phyloP scores from a whole-genome alignment of 108 stramenopile genomes.

The Nitzschia putrida region DNA sequence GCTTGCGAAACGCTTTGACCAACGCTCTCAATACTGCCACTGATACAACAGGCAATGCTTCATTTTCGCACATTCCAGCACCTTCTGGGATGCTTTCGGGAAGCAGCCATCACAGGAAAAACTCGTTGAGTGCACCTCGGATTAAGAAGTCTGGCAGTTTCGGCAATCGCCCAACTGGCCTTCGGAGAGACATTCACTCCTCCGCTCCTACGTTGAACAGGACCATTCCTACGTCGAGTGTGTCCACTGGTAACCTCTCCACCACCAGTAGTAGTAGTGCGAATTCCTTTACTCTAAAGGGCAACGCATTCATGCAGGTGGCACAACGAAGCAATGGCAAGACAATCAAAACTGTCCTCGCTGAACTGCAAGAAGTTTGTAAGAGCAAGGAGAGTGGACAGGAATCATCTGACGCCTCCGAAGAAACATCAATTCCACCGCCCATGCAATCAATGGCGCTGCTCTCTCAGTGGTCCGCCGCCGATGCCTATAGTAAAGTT shows the following conservation, averaged over 20 bases:
- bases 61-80: too few relatives aligned
- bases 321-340: slow-evolving; percentile 23
- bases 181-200: neutral
- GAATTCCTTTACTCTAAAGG: slow-evolving; percentile 6
- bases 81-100: too few relatives aligned
- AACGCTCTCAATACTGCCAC: too few relatives aligned
- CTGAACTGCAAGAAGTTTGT: neutral
- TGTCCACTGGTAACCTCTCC: neutral
- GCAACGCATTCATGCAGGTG: slow-evolving; percentile 9
- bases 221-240: neutral
- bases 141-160: neutral
- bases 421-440: neutral
- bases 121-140: too few relatives aligned
- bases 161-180: neutral
- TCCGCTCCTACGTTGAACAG: neutral
- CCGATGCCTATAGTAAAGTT: slow-evolving; percentile 15
- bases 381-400: neutral
- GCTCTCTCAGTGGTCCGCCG: slow-evolving; percentile 14
- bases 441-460: slow-evolving; percentile 12
- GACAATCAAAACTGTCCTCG: slow-evolving; percentile 18
- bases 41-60: too few relatives aligned
- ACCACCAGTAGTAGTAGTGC: neutral
- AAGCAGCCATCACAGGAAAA: too few relatives aligned
- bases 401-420: neutral
- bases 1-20: too few relatives aligned